Percentiles rank a stretch among this genome's conserved stretches.
Conservation (phyloP, 2,329 filamentous ascomycete genomes). For the Hymenoscyphus linearis region DNA sequence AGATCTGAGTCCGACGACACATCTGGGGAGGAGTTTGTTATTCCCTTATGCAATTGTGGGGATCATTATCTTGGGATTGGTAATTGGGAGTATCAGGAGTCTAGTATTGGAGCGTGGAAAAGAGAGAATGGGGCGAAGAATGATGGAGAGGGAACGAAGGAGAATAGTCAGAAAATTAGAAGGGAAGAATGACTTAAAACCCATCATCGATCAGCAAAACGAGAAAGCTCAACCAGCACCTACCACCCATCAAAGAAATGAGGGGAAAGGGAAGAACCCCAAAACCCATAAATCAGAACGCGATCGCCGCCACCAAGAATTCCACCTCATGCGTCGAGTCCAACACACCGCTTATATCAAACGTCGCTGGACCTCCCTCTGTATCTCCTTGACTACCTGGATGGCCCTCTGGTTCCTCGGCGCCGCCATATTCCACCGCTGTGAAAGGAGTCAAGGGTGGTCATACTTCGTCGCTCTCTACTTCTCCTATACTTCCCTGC, state of each 20-base stretch:
- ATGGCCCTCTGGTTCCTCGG: slow-evolving; percentile 74
- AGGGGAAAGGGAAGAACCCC: neutral
- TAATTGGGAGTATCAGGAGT: slow-evolving; percentile 73
- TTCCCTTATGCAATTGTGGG: slow-evolving; percentile 81
- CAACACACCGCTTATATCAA: slow-evolving; percentile 60
- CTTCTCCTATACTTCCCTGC: slow-evolving; percentile 76
- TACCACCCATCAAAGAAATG: slow-evolving; percentile 8
- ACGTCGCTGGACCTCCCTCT: slow-evolving; percentile 69
- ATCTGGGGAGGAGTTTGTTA: slow-evolving; percentile 63
- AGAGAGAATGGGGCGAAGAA: slow-evolving; percentile 48
- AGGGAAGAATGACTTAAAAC: slow-evolving; percentile 43
- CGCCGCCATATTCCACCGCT: slow-evolving; percentile 63
- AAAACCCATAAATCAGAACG: slow-evolving; percentile 38
- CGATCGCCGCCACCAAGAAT: slow-evolving; percentile 63
- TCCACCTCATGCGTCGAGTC: slow-evolving; percentile 75
- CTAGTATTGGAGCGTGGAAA: slow-evolving; percentile 55
- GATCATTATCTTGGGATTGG: slow-evolving; percentile 76
- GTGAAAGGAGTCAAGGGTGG: slow-evolving; percentile 52
- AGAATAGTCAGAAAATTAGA: slow-evolving; percentile 42
- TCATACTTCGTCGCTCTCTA: slow-evolving; percentile 78
- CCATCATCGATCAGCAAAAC: slow-evolving; percentile 25
- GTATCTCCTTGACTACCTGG: slow-evolving; percentile 63
- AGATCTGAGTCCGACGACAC: slow-evolving; percentile 44
- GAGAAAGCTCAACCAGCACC: slow-evolving; percentile 3
- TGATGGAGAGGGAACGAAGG: slow-evolving; percentile 55